Base-by-base conservation (phyloP, 768 basidiomycete genomes). In the Daedaleopsis sinensis region DNA sequence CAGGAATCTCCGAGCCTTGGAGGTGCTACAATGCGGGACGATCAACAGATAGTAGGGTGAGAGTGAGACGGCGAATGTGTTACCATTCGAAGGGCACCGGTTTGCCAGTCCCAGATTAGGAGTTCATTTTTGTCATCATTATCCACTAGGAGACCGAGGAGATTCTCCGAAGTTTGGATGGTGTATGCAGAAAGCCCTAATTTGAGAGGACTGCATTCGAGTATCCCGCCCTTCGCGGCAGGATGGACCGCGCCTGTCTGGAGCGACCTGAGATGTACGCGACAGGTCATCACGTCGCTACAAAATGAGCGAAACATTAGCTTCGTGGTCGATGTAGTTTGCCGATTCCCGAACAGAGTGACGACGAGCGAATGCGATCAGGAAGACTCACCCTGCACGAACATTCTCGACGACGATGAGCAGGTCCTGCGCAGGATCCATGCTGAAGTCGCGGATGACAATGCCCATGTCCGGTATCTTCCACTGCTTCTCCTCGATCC, bases 391-490 rank as follows among this genome's bases (percentile, higher is more conserved):
- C 57, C 54, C 24, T 39, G 58, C 52, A 3, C 23, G 32, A 2
- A 76, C 27, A 38, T 65, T 70, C 65, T 82, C 79, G 7, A 86
- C 71, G 18, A 84, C 63, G 9, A 88, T 78, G 10, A 89, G 76
- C 36, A 91, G 77, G 69, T 90, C 84, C 66, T 88, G 88, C 23
- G 84, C 79, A 18, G 86, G 84, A 68, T 90, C 89, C 76, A 91
- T 80, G 8, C 77, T 78, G 63, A 87, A 86, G 65, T 88, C 86
- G n/a, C 82, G 78, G 13, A 86, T 66, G 16, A 61, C 38, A 38
- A 82, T 63, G 5, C 73, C 66, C 3, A 70, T 65, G 21, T 63
- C 58, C 11, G 73, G 68, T 18, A 83, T 59, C 6, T 70, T 69
- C 85, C 86, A 87, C 16, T 72, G 65, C 39, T 73, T 73, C 51